A percentile compares a stretch with the other conserved stretches of the same genome.
Conservation (phyloP, 139 green algal species). For the Closterium sp. region DNA sequence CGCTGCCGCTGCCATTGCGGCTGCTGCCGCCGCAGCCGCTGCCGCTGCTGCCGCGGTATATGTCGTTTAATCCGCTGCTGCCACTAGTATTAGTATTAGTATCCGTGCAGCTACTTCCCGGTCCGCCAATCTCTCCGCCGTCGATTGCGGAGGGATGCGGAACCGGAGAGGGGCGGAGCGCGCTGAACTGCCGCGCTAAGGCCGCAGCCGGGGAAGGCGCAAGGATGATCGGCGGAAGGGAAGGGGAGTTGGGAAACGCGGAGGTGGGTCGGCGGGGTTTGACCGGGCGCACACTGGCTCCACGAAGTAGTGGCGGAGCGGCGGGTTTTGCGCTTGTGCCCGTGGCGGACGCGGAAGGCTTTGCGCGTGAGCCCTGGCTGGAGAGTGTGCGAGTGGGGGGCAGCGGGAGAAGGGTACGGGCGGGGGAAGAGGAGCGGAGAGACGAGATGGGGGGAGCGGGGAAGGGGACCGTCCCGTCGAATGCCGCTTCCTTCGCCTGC, state of each 20-base stretch:
- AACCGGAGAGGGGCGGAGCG: neutral
- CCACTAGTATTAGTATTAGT: too few relatives aligned
- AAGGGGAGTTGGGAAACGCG: neutral
- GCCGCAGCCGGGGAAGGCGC: neutral
- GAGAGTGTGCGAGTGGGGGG: too few relatives aligned
- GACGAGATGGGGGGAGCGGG: too few relatives aligned
- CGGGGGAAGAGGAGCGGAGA: too few relatives aligned
- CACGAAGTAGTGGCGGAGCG: neutral
- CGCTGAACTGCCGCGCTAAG: neutral
- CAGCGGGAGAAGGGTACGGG: neutral
- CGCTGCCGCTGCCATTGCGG: too few relatives aligned
- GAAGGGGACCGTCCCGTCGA: too few relatives aligned
- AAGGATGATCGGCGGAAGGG: neutral
- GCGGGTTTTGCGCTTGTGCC: neutral
- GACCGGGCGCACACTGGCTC: neutral
- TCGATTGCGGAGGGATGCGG: neutral
- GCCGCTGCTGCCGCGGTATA: too few relatives aligned
- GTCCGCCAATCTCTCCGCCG: neutral
- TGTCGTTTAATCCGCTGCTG: too few relatives aligned
- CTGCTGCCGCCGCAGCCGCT: too few relatives aligned
- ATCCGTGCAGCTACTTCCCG: neutral
- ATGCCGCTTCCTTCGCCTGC: too few relatives aligned
- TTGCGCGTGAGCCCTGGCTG: too few relatives aligned
- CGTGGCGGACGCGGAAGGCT: neutral
- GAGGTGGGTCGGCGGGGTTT: neutral